Conservation (phyloP, 2,329 filamentous ascomycete species). For the Microcera coccophila region DNA sequence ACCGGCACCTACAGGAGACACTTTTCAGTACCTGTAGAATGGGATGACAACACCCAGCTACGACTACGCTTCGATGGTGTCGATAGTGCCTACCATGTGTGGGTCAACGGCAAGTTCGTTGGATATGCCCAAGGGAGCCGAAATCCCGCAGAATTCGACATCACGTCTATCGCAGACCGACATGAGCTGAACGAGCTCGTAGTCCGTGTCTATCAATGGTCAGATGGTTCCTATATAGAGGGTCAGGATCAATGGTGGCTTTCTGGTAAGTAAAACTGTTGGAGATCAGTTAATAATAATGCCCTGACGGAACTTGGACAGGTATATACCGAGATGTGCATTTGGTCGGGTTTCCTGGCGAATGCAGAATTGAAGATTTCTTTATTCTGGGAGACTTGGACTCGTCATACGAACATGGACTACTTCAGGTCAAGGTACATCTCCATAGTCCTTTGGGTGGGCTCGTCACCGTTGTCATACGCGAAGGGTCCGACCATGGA, state of each 20-base stretch:
- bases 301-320: background rate
- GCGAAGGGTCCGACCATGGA: constrained; percentile 23
- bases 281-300: background rate
- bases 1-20: constrained; percentile 58
- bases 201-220: constrained; percentile 69
- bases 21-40: constrained; percentile 47
- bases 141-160: constrained; percentile 70
- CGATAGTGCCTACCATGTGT: constrained; percentile 67
- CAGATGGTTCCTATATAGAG: constrained; percentile 68
- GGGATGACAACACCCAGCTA: constrained; percentile 51
- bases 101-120: constrained; percentile 63
- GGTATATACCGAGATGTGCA: constrained; percentile 66
- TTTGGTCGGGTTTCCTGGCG: constrained; percentile 55
- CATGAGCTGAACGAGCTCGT: constrained; percentile 52
- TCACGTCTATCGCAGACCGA: constrained; percentile 49
- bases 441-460: constrained; percentile 36
- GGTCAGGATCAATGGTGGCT: constrained; percentile 67
- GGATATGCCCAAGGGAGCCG: constrained; percentile 70
- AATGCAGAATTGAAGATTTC: constrained; percentile 43
- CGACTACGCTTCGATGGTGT: constrained; percentile 72
- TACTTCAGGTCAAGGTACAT: constrained; percentile 47
- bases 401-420: constrained; percentile 46
- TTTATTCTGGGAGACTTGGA: constrained; percentile 52
- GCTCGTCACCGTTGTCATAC: constrained; percentile 32
- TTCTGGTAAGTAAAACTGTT: constrained; percentile 34